Evolutionary conservation across 768 basidiomycete genomes (phyloP).

Genomic region (Royoungia palumana): DNA sequence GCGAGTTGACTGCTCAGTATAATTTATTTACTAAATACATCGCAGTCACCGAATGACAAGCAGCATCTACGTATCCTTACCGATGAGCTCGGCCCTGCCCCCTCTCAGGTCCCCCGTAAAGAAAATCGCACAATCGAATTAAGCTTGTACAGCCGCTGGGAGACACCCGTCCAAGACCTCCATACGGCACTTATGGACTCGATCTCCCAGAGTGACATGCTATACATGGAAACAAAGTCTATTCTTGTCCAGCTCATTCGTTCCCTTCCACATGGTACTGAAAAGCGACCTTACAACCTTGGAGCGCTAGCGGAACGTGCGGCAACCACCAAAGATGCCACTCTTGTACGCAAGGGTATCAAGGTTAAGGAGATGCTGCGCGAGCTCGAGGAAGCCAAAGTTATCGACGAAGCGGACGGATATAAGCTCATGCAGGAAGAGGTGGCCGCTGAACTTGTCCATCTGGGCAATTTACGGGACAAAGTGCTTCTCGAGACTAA

Average conservation of each 20-base stretch:
- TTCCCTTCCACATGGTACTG: conserved; percentile 80
- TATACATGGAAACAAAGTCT: conserved; percentile 99
- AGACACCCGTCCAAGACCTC: conserved; percentile 97
- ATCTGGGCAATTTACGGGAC: conserved; percentile 94
- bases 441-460: conserved; percentile 90
- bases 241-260: conserved; percentile 98
- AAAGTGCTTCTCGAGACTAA: conserved; percentile 92
- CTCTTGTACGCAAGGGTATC: conserved; percentile 94
- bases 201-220: conserved; percentile 95
- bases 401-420: conserved; percentile 78
- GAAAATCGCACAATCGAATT: conserved; percentile 95
- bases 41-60: conserved; percentile 93
- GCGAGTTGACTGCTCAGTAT: conserved; percentile 25
- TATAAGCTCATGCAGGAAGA: conserved; percentile 98
- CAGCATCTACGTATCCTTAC: conserved; percentile 95
- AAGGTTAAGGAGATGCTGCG: conserved; percentile 99
- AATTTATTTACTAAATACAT: conserved; percentile 2
- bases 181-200: conserved; percentile 96
- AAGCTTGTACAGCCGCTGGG: conserved; percentile 95
- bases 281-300: conserved; percentile 88
- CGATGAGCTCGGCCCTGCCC: conserved; percentile 93
- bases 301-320: conserved; percentile 88
- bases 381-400: conserved; percentile 86
- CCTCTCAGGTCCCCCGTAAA: conserved; percentile 94
- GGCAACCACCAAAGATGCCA: conserved; percentile 95